Conservation (phyloP, 2,329 filamentous ascomycete genomes). For the Phoma sp. region DNA sequence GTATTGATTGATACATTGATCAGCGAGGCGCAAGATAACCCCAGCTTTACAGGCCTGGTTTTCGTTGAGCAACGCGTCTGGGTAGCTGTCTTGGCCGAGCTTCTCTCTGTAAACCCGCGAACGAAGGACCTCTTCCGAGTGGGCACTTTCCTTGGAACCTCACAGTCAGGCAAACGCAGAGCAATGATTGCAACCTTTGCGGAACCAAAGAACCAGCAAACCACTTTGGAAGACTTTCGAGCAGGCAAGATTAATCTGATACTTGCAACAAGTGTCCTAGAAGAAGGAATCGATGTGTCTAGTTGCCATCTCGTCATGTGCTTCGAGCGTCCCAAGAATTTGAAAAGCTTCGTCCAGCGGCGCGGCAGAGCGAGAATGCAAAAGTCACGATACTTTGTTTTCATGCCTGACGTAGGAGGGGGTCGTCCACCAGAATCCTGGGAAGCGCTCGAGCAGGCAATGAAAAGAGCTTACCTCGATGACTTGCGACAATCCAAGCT, state of each 20-base stretch:
- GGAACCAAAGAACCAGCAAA: constrained; percentile 55
- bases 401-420: constrained; percentile 49
- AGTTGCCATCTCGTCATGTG: constrained; percentile 70
- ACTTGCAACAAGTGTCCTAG: constrained; percentile 63
- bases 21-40: constrained; percentile 33
- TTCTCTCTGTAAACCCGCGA: constrained; percentile 43
- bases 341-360: constrained; percentile 70
- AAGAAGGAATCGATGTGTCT: constrained; percentile 68
- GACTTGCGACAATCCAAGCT: constrained; percentile 61
- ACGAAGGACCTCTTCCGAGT: constrained; percentile 46
- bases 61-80: constrained; percentile 56
- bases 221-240: constrained; percentile 62
- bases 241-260: constrained; percentile 62
- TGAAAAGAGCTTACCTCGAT: constrained; percentile 73
- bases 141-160: constrained; percentile 63
- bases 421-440: constrained; percentile 59
- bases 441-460: constrained; percentile 71
- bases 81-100: constrained; percentile 51
- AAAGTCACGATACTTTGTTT: constrained; percentile 62
- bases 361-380: constrained; percentile 67
- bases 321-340: constrained; percentile 66
- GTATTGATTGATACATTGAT: constrained; percentile 46
- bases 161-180: constrained; percentile 49
- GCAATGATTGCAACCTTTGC: constrained; percentile 58
- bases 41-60: constrained; percentile 51